Conservation (phyloP, 2,329 filamentous ascomycete species). For the Amphichorda felina region DNA sequence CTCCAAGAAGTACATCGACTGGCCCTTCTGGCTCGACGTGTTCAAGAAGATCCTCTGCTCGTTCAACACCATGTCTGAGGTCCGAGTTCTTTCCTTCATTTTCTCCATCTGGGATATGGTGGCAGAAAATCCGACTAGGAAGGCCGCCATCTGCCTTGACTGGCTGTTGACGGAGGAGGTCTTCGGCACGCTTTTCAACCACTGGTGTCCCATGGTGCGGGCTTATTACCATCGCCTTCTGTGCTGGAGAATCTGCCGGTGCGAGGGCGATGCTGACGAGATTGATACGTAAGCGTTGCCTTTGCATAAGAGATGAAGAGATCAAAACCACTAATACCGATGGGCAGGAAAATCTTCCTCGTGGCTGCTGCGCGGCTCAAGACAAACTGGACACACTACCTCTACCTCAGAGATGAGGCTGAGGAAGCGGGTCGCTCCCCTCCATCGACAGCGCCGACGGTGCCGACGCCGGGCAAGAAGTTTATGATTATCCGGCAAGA, state of each 20-base stretch:
- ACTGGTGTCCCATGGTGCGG: slow-evolving; percentile 93
- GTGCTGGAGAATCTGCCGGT: slow-evolving; percentile 79
- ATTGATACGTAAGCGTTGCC: slow-evolving; percentile 51
- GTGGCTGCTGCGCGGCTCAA: slow-evolving; percentile 56
- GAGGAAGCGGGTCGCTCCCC: slow-evolving; percentile 39
- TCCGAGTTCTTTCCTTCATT: slow-evolving; percentile 71
- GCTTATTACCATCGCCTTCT: slow-evolving; percentile 85
- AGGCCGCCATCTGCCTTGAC: slow-evolving; percentile 56
- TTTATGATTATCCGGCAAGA: slow-evolving; percentile 87
- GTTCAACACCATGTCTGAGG: slow-evolving; percentile 82
- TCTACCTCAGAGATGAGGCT: slow-evolving; percentile 59
- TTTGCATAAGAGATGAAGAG: background rate
- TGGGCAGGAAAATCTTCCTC: slow-evolving; percentile 56
- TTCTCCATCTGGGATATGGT: slow-evolving; percentile 71
- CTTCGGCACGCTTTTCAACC: slow-evolving; percentile 76
- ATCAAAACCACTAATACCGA: background rate
- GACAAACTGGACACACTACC: slow-evolving; percentile 67
- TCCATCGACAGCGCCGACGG: slow-evolving; percentile 70
- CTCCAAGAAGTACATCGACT: slow-evolving; percentile 46
- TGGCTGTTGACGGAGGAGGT: slow-evolving; percentile 65
- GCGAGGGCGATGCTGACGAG: slow-evolving; percentile 52
- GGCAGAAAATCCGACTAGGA: slow-evolving; percentile 51
- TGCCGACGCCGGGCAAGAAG: slow-evolving; percentile 72
- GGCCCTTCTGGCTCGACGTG: slow-evolving; percentile 77
- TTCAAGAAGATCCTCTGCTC: slow-evolving; percentile 69